These are phyloP conservation scores for Populus nigra DNA, from an alignment of 345 rosid species.

Conservation along the genomic window DNA sequence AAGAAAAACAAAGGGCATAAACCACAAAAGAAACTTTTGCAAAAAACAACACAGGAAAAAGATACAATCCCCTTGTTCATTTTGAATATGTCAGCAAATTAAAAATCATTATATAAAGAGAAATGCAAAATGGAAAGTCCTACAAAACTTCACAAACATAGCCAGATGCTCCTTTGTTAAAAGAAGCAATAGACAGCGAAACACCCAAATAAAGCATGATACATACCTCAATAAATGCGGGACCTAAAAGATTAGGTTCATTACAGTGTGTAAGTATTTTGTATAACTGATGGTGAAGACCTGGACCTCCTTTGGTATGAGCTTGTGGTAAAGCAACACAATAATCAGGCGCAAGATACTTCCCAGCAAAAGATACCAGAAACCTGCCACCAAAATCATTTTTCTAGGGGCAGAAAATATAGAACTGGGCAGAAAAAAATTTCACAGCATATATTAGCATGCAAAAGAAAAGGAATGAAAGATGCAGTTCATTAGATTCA, in stretches of 20 bases:
- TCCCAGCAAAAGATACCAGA: conserved; percentile 85
- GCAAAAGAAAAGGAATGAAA: background rate
- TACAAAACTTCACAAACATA: background rate
- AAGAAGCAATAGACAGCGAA: background rate
- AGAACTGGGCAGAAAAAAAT: background rate
- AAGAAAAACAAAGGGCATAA: background rate
- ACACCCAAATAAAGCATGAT: background rate
- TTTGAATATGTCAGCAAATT: background rate
- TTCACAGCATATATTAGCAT: background rate
- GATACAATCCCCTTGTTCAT: background rate
- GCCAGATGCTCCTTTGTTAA: background rate
- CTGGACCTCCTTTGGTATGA: conserved; percentile 36
- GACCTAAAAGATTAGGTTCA: conserved; percentile 71
- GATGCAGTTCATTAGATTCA: background rate
- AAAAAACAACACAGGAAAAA: background rate
- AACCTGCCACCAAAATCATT: conserved; percentile 53
- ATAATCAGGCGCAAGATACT: conserved; percentile 65
- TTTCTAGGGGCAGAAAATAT: background rate
- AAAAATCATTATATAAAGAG: background rate
- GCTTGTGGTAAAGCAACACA: conserved; percentile 43
- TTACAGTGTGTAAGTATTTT: conserved; percentile 50
- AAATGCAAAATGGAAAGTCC: background rate
- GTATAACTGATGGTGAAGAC: conserved; percentile 56
- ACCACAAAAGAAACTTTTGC: background rate
- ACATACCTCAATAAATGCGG: conserved; percentile 89